A percentile compares a stretch with the other conserved stretches of the same genome.
These are phyloP conservation scores for Citeromyces nyonsensis DNA, from an alignment of 805 yeast genomes.

Conservation along the genomic window DNA sequence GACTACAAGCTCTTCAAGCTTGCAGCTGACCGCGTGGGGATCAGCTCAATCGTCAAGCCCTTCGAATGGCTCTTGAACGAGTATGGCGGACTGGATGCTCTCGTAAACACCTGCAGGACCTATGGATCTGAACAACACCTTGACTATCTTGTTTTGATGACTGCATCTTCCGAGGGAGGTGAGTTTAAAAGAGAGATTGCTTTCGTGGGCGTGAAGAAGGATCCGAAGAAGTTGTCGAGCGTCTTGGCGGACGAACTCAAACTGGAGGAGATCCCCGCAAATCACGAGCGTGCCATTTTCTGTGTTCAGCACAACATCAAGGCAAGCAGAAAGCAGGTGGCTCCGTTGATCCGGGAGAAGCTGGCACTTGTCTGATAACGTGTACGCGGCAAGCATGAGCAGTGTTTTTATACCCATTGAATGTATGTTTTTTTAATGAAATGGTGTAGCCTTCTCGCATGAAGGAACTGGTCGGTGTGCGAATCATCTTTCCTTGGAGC, in stretches of 20 bases:
- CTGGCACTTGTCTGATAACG: no score
- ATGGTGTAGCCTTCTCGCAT: no score
- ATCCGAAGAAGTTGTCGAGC: conserved; percentile 5
- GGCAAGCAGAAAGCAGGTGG: conserved; percentile 81
- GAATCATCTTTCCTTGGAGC: no score
- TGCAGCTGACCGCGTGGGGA: conserved; percentile 36
- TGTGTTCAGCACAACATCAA: conserved; percentile 21
- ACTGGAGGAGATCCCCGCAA: no score
- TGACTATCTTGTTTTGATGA: conserved; percentile 30
- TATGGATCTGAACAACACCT: conserved; percentile 15
- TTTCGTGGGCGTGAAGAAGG: conserved; percentile 6
- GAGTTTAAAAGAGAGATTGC: conserved; percentile 28
- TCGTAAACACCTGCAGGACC: conserved; percentile 7
- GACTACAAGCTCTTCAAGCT: conserved; percentile 68
- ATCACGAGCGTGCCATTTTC: no score
- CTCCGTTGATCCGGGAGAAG: conserved; percentile 25
- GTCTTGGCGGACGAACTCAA: conserved; percentile 3
- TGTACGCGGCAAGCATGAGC: no score
- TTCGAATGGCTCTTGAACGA: conserved; percentile 29
- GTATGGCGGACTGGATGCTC: conserved; percentile 7
- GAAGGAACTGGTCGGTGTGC: no score
- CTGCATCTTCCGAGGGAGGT: conserved; percentile 18
- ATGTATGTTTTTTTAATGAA: no score
- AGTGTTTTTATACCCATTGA: no score
- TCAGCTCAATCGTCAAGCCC: conserved; percentile 60